These are phyloP conservation scores for Anisogramma anomala DNA, from an alignment of 2,329 filamentous ascomycete species.

Conservation along the genomic window DNA sequence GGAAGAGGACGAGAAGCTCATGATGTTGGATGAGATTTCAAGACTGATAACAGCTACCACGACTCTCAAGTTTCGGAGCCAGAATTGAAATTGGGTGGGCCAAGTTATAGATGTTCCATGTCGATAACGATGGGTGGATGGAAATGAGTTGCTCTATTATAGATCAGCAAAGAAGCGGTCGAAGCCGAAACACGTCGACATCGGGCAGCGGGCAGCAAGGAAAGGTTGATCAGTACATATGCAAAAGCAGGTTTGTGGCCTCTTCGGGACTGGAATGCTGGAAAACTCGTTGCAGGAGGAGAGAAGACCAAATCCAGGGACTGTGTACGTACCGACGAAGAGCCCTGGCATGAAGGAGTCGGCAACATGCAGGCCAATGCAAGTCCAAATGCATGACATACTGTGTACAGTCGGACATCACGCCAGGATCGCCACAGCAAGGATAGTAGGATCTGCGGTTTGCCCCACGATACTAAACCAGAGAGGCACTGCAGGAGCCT, in stretches of 20 bases:
- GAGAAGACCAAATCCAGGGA: too few species aligned
- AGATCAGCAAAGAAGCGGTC: too few species aligned
- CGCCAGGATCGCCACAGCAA: too few species aligned
- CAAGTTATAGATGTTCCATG: neutral
- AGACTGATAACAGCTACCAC: neutral
- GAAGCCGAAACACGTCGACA: neutral
- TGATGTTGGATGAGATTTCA: neutral
- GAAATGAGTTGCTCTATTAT: neutral
- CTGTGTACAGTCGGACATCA: neutral
- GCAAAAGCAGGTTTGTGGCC: neutral
- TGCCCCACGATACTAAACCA: too few species aligned
- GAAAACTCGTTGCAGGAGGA: neutral
- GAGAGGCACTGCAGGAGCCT: too few species aligned
- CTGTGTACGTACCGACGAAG: too few species aligned
- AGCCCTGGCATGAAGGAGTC: neutral
- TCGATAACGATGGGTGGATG: too few species aligned
- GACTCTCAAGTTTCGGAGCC: neutral
- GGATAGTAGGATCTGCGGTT: too few species aligned
- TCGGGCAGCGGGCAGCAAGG: conserved; percentile 12
- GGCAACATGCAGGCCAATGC: conserved; percentile 9
- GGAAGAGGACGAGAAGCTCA: conserved; percentile 16
- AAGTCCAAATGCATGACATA: conserved; percentile 11
- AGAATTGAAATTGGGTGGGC: neutral
- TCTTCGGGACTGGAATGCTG: neutral
- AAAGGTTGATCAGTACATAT: conserved; percentile 3